Conservation (phyloP, 352 stramenopile genomes). For the Pythium chondricola region DNA sequence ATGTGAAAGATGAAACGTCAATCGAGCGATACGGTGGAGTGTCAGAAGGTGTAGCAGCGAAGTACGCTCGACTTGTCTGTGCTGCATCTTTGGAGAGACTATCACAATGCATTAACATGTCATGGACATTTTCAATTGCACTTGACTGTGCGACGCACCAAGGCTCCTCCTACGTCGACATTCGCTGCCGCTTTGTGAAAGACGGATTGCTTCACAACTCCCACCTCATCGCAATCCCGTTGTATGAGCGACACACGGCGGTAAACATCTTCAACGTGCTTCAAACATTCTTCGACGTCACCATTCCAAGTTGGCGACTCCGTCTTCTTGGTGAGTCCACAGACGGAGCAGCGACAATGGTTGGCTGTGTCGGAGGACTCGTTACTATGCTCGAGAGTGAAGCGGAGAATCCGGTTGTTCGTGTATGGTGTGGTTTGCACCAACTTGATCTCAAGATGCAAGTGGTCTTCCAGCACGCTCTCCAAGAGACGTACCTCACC, state of each 20-base stretch:
- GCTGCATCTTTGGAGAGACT: neutral
- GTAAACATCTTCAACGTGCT: conserved; percentile 1
- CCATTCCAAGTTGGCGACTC: neutral
- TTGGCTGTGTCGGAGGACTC: neutral
- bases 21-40: neutral
- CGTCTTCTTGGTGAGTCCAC: neutral
- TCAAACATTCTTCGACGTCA: neutral
- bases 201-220: conserved; percentile 2
- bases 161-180: conserved; percentile 8
- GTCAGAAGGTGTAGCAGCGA: neutral
- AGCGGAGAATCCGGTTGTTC: neutral
- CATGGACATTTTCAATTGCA: conserved; percentile 11
- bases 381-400: neutral
- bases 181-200: conserved; percentile 8
- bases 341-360: conserved; percentile 1
- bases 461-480: conserved; percentile 10
- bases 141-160: conserved; percentile 1
- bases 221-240: conserved; percentile 7
- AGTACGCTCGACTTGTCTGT: conserved; percentile 5
- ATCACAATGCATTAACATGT: neutral
- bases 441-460: conserved; percentile 21
- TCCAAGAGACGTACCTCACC: neutral
- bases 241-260: conserved; percentile 7
- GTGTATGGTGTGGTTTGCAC: conserved; percentile 17
- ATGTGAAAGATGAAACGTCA: conserved; percentile 1